Evolutionary conservation across 2,329 filamentous ascomycete species (phyloP).

Genomic region (Penicillium sp.): DNA sequence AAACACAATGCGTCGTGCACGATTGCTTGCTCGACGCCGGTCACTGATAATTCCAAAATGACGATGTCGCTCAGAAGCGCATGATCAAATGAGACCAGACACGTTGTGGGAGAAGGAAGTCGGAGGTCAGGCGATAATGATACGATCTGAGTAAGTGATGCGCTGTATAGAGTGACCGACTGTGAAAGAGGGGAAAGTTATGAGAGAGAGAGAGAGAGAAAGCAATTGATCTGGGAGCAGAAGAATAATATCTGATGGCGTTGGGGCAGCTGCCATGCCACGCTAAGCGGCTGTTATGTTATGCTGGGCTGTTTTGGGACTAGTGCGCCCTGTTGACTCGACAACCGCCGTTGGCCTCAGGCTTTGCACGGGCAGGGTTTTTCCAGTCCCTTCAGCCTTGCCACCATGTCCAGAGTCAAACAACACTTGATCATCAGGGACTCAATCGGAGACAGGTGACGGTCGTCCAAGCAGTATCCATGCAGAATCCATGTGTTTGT

Average conservation of each 20-base stretch:
- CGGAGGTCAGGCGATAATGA: conserved; percentile 20
- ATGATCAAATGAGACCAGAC: conserved; percentile 21
- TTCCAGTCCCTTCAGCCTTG: conserved; percentile 3
- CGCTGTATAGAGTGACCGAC: conserved; percentile 8
- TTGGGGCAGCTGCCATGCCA: conserved; percentile 33
- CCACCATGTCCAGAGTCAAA: too few species aligned
- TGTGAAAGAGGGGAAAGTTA: conserved; percentile 6
- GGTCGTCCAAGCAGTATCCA: too few species aligned
- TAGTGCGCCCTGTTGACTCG: conserved; percentile 35
- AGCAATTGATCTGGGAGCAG: conserved; percentile 16
- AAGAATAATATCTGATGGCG: conserved; percentile 24
- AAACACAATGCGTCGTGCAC: conserved; percentile 4
- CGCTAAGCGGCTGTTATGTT: conserved; percentile 39
- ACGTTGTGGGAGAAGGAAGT: neutral
- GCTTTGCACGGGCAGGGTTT: conserved; percentile 7
- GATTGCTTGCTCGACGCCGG: conserved; percentile 11
- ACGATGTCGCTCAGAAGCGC: conserved; percentile 21
- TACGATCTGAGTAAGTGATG: conserved; percentile 10
- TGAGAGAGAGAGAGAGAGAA: conserved; percentile 7
- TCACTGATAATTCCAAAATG: conserved; percentile 8
- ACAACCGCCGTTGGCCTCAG: conserved; percentile 31
- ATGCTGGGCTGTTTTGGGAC: conserved; percentile 25
- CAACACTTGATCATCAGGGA: too few species aligned
- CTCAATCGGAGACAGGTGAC: too few species aligned
- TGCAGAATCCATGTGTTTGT: too few species aligned